Evolutionary conservation across 208 protist species (phyloP), one percentile per base, ranked within the genome.

Genomic region (Borovskyia barvae): DNA sequence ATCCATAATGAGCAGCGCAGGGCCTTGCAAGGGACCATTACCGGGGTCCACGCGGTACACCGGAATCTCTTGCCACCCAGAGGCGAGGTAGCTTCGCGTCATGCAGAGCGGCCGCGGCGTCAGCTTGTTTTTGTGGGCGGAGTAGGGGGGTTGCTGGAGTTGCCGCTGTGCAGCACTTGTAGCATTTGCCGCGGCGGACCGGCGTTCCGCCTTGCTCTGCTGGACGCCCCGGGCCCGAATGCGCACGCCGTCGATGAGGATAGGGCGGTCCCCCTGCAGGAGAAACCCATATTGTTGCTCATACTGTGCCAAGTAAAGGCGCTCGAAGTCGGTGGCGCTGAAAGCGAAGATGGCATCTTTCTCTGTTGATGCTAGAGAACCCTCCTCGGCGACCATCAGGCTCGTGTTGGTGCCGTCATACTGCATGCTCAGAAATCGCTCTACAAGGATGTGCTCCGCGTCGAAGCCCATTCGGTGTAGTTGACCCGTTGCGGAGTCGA

Each of bases 231-330:
- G 61, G 9, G 65, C 73, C 36, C 95, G 85, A 14, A 98, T 84
- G 47, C 95, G 80, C 17, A 98, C 71, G 53, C 97, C 95, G 70
- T 98, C 97, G 32, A 98, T 77, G 19, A 96, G 40, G 43, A 98
- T 82, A 36, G 67, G 35, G 6, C 92, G 66, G n/a, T 75, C 66
- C 14, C 50, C 64, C 11, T 43, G 58, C 6, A 97, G 75, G n/a
- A 85, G 67, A 50, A 97, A 98, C 22, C 93, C 93, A 81, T 93
- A 98, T 57, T 97, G 89, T 45, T 82, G 81, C 55, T 83, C 55
- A 60, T 98, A 97, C 47, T 82, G 66, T 15, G 62, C 39, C 47
- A 87, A 62, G 62, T 97, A 97, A 33, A 70, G 58, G 15, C n/a
- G 17, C 61, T 75, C 56, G 30, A 89, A 83, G n/a, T 39, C 43